Evolutionary conservation across 2,329 filamentous ascomycete genomes (phyloP), one percentile per base, ranked within the genome.

Genomic region (Fusarium proliferatum): DNA sequence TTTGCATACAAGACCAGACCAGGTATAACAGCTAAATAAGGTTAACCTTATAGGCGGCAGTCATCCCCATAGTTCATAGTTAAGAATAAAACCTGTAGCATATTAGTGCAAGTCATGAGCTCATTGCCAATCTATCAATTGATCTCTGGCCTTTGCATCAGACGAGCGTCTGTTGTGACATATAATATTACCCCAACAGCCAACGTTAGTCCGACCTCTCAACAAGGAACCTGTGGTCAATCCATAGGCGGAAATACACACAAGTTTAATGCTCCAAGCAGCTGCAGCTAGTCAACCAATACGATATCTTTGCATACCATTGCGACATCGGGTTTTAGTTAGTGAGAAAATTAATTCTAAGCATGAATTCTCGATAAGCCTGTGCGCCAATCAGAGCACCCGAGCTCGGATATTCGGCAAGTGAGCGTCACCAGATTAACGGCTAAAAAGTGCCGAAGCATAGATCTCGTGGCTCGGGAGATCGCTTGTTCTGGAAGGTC

Each of bases 401-500:
- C 1, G 1, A 2, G 6, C 23, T 34, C 62, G 62, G 62, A 64
- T 63, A 10, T 5, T 28, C 62, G 62, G 62, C 62, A 43, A 39
- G 33, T 19, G 9, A 28, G 57, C 42, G 51, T 28, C 15, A 62
- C 57, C 45, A 52, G 21, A 45, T 38, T 23, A 15, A 62, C 57
- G 62, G 62, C 62, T 64, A 63, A 63, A 39, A 63, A 34, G 39
- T 64, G 62, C 62, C 62, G 62, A 52, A 10, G 3, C 1, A 3
- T 17, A 38, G 36, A 61, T 49, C 19, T 64, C 55, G 28, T 45
- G 39, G 38, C 17, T 15, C 57, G 57, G 33, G 30, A 33, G 39
- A 39, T 51, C 9, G 23, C 33, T 42, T n/a, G 34, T 63, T 61
- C 26, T 43, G 62, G 62, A 62, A 63, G 62, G 62, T 64, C n/a